These are phyloP conservation scores for Baeospora myosura DNA, from an alignment of 1,284 basidiomycete genomes.

Conservation along the genomic window DNA sequence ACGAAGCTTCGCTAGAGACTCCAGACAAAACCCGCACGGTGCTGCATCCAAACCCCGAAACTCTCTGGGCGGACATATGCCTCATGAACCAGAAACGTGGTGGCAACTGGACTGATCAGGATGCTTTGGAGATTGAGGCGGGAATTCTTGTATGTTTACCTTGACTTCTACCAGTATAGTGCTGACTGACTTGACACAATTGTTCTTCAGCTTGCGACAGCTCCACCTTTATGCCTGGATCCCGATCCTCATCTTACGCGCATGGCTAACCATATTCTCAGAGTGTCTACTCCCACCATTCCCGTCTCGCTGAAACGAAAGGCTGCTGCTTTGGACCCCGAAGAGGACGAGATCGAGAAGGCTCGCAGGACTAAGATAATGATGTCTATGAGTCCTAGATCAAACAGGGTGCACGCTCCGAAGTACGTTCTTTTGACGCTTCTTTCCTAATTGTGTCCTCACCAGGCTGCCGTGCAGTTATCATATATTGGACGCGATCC, in stretches of 20 bases:
- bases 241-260: constrained; percentile 68
- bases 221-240: constrained; percentile 66
- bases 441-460: constrained; percentile 3
- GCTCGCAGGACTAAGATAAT: constrained; percentile 63
- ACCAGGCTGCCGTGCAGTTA: constrained; percentile 31
- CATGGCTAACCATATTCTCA: constrained; percentile 61
- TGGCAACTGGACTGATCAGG: constrained; percentile 55
- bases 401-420: constrained; percentile 35
- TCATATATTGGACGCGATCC: constrained; percentile 43
- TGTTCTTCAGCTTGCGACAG: constrained; percentile 51
- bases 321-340: constrained; percentile 53
- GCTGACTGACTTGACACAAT: not conserved
- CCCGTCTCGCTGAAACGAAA: constrained; percentile 75
- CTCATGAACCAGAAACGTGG: constrained; percentile 51
- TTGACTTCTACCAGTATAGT: too few species aligned
- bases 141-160: constrained; percentile 54
- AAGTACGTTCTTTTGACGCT: constrained; percentile 42
- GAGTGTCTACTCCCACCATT: constrained; percentile 59
- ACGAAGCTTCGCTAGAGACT: constrained; percentile 45
- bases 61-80: constrained; percentile 70
- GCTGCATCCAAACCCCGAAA: constrained; percentile 66
- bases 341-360: constrained; percentile 67
- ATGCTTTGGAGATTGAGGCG: constrained; percentile 66
- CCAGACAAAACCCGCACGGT: constrained; percentile 62
- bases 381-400: constrained; percentile 66